Evolutionary conservation across 2,329 filamentous ascomycete species (phyloP), one percentile per base, ranked within the genome.

Genomic region (Beauveria asiatica): DNA sequence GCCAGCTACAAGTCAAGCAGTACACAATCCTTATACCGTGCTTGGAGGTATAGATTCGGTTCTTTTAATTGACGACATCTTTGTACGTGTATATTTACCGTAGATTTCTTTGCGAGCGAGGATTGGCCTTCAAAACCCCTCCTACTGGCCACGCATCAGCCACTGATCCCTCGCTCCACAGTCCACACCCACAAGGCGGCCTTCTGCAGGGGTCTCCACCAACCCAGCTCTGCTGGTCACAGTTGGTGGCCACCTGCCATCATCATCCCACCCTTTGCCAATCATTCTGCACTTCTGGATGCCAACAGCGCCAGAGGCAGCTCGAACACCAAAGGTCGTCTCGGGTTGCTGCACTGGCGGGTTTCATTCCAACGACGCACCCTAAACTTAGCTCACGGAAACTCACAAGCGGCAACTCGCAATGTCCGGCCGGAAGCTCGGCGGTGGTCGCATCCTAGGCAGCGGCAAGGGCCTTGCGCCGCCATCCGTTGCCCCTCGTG

Each of bases 371-470:
- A 46, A 27, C 3, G 17, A 21, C 25, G 17, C 16, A 49, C 39
- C 30, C 17, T 16, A 13, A 3, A 27, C 6, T 7, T 5, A 42
- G 23, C 42, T 33, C 30, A 44, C 55, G 42, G 42, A 52, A 25
- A 23, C 60, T 57, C 64, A 63, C 68, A 73, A 96, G 46, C 55
- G 42, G 42, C 55, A 19, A 23, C 60, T 57, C 64, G 63, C 68
- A 73, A 96, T 96, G 91, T 88, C 91, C 68, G 83, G 83, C 74
- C 86, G 90, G 79, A 92, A 89, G 80, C 83, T 97, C 73, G 93
- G 93, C 75, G 92, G 93, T 76, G 93, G 93, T 73, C 86, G 93
- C 77, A 87, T 97, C 70, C 79, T 97, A 68, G 93, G 93, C 69
- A 95, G 83, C 76, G 91, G 90, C 69, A 91, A 88, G 74, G 86